Evolutionary conservation across 306 rosid genomes (phyloP), one percentile per base, ranked within the genome.

Genomic region (Morella rubra): DNA sequence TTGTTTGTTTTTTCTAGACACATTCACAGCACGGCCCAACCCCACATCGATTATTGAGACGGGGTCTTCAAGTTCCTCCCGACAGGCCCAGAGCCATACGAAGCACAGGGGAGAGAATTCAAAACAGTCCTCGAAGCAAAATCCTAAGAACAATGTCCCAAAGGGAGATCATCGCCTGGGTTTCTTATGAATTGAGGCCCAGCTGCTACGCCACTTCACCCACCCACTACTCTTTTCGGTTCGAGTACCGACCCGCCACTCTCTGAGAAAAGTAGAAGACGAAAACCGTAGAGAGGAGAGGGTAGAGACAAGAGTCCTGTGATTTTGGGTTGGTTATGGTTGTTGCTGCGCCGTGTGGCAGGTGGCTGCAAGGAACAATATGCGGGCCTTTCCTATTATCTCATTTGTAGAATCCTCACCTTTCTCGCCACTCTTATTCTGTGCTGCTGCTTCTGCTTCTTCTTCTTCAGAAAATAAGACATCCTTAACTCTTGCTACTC

Each of bases 341-440:
- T 40, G 69, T 41, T 8, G 70, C 32, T 64, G 6, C 8, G 70
- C 13, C 46, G 46, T 49, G 44, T 50, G 74, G 40, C 44, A 16
- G 58, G 59, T 22, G 74, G 44, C 47, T 16, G 47, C 3, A n/a
- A 18, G 20, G 22, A 49, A n/a, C 61, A 79, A 7, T 44, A 87
- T 87, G 87, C 87, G 82, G 65, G 75, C 72, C 69, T 69, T 82
- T 50, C 78, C 83, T 4, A 20, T 22, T 14, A n/a, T 73, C 5
- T 73, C 84, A 37, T 16, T 11, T 20, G 18, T 79, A 41, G 78
- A 77, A 27, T 80, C 83, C 24, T 72, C 20, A 18, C 50, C 46
- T 19, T 41, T 15, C 65, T 22, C 75, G 11, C 1, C 80, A 12
- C 22, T 55, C 37, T 61, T 62, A 6, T 50, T 72, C 73, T 75